A percentile compares a stretch with the other conserved stretches of the same genome.
phyloP scores from a whole-genome alignment of 768 basidiomycete genomes.

The Hebeloma cylindrosporum region DNA sequence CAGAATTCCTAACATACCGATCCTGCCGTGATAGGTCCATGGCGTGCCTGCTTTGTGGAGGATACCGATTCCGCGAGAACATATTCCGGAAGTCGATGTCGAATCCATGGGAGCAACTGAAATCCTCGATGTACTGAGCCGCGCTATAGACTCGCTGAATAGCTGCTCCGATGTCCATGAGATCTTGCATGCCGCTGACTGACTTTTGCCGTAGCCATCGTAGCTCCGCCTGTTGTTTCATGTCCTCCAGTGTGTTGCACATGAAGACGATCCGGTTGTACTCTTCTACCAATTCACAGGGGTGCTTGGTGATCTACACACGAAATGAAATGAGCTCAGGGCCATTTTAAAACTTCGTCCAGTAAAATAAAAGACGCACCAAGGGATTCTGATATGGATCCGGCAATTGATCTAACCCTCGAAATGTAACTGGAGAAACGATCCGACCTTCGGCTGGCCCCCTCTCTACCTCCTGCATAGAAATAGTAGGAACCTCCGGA shows the following conservation, averaged over 20 bases:
- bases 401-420: too few species aligned
- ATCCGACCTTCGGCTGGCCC: too few species aligned
- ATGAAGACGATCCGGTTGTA: constrained; percentile 11
- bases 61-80: too few species aligned
- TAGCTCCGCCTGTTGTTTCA: constrained; percentile 9
- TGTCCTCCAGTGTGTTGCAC: constrained; percentile 9
- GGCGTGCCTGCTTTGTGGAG: too few species aligned
- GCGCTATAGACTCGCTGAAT: constrained; percentile 9
- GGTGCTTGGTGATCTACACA: constrained; percentile 9
- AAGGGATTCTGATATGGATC: constrained; percentile 6
- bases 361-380: constrained; percentile 2
- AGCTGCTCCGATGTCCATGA: constrained; percentile 11
- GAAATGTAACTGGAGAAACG: too few species aligned
- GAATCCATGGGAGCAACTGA: constrained; percentile 6
- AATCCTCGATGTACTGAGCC: constrained; percentile 16
- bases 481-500: too few species aligned
- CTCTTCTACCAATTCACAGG: constrained; percentile 13
- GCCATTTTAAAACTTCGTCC: constrained; percentile 1
- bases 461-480: too few species aligned
- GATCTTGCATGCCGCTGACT: constrained; percentile 4
- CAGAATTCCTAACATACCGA: too few species aligned
- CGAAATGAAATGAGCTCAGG: neutral
- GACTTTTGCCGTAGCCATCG: constrained; percentile 4
- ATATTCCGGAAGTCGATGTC: constrained; percentile 15
- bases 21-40: too few species aligned